Evolutionary conservation across 2,329 filamentous ascomycete species (phyloP).

Genomic region (Microdochium bolleyi): DNA sequence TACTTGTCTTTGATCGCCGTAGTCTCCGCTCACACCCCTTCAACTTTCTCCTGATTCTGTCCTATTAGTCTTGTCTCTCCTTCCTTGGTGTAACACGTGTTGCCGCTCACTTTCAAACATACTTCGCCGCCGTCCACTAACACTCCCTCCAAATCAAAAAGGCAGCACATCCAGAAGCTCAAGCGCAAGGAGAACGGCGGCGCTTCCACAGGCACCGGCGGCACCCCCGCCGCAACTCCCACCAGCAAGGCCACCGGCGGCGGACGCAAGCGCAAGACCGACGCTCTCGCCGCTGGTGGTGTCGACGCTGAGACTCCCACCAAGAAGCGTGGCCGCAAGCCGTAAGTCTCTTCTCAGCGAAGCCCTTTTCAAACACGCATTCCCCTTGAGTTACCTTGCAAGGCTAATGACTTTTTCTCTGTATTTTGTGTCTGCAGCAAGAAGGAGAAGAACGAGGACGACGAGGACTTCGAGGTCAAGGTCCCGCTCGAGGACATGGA

Average conservation of each 20-base stretch:
- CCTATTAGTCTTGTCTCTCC: neutral
- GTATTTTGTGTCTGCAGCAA: neutral
- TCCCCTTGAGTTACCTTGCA: no score
- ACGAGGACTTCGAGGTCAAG: neutral
- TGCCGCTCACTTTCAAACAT: slow-evolving; percentile 9
- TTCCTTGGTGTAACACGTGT: slow-evolving; percentile 1
- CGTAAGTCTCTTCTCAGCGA: neutral
- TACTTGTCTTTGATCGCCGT: no score
- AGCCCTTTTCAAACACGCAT: no score
- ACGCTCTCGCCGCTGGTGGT: neutral
- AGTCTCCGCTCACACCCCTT: neutral
- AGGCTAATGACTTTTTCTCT: neutral
- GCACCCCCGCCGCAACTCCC: slow-evolving; percentile 27
- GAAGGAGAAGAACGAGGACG: neutral
- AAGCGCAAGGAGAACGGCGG: slow-evolving; percentile 18
- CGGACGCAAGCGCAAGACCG: slow-evolving; percentile 1
- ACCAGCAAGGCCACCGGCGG: slow-evolving; percentile 3
- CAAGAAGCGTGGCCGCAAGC: neutral
- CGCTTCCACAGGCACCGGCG: slow-evolving; percentile 48
- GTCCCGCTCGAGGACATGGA: neutral
- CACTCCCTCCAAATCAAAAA: slow-evolving; percentile 9
- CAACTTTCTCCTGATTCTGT: neutral
- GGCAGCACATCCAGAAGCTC: slow-evolving; percentile 39
- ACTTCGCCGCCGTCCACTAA: neutral
- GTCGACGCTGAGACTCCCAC: neutral